Evolutionary conservation across 1,139 yeast genomes (phyloP).

Genomic region (Waltiozyma sp.): DNA sequence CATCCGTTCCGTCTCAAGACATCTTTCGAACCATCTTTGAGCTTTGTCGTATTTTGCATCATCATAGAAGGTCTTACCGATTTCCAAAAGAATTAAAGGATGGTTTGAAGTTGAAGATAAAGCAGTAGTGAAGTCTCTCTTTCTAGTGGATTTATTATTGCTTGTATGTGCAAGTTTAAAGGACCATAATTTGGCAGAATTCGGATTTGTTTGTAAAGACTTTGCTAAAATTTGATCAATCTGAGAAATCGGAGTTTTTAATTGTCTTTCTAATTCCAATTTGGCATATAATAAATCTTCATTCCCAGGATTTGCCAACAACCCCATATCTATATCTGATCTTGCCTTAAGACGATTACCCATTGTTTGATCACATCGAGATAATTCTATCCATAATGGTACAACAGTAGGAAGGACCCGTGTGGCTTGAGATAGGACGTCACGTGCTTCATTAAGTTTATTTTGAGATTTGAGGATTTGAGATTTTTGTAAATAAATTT

Average conservation of each 20-base stretch:
- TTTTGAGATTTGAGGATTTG: slow-evolving; percentile 33
- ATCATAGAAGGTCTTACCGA: slow-evolving; percentile 61
- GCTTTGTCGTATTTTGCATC: slow-evolving; percentile 61
- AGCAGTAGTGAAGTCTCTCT: slow-evolving; percentile 62
- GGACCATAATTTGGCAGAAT: slow-evolving; percentile 53
- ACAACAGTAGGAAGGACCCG: slow-evolving; percentile 33
- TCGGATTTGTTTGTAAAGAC: slow-evolving; percentile 45
- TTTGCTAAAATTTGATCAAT: slow-evolving; percentile 23
- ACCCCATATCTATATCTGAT: slow-evolving; percentile 60
- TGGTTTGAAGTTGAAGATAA: slow-evolving; percentile 55
- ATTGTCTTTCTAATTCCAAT: slow-evolving; percentile 41
- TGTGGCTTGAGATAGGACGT: slow-evolving; percentile 38
- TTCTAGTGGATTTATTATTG: slow-evolving; percentile 41
- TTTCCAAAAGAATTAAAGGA: slow-evolving; percentile 44
- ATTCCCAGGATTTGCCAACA: slow-evolving; percentile 37
- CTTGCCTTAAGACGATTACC: slow-evolving; percentile 49
- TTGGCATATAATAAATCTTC: slow-evolving; percentile 49
- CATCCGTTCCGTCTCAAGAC: slow-evolving; percentile 39
- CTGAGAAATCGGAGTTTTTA: background rate
- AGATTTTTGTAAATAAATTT: slow-evolving; percentile 48
- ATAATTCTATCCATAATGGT: slow-evolving; percentile 46
- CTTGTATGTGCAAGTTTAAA: slow-evolving; percentile 37
- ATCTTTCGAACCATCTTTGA: slow-evolving; percentile 65
- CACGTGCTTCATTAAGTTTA: slow-evolving; percentile 32
- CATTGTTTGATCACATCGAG: slow-evolving; percentile 33